Percentiles rank a stretch among this genome's conserved stretches.
phyloP scores from a whole-genome alignment of 1,284 basidiomycete species.

The Ustilago nuda region DNA sequence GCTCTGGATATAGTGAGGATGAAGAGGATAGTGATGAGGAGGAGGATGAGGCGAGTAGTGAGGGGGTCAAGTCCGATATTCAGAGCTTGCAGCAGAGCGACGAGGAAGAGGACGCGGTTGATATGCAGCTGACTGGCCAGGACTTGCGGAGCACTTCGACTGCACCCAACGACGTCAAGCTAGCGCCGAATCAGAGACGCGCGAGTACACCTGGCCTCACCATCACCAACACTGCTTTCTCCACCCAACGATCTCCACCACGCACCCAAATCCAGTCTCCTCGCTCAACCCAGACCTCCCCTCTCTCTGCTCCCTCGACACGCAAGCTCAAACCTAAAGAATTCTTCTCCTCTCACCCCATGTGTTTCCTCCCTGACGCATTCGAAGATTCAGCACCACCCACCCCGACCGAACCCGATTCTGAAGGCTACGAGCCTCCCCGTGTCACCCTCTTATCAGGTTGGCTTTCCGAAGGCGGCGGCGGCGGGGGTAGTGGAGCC shows the following conservation, averaged over 20 bases:
- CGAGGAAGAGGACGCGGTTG: slow-evolving; percentile 1
- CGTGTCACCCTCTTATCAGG: slow-evolving; percentile 27
- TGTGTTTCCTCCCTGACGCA: slow-evolving; percentile 51
- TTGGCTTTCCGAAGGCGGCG: slow-evolving; percentile 41
- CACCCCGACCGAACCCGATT: slow-evolving; percentile 38
- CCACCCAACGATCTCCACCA: slow-evolving; percentile 13
- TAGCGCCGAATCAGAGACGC: slow-evolving; percentile 6
- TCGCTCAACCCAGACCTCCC: slow-evolving; percentile 18
- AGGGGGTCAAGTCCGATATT: slow-evolving; percentile 12
- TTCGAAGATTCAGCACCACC: slow-evolving; percentile 51
- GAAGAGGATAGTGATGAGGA: slow-evolving; percentile 38
- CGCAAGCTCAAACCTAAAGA: slow-evolving; percentile 32
- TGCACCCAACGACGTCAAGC: not conserved
- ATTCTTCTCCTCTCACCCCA: slow-evolving; percentile 46
- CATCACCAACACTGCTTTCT: not conserved
- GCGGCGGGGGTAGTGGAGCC: slow-evolving; percentile 33
- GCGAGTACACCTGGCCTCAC: not conserved
- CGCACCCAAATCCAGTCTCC: not conserved
- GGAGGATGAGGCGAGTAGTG: slow-evolving; percentile 13
- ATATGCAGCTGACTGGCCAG: not conserved
- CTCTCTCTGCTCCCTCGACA: slow-evolving; percentile 6
- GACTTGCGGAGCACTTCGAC: not conserved
- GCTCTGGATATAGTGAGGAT: slow-evolving; percentile 52
- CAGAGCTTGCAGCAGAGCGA: slow-evolving; percentile 22
- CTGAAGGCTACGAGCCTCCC: slow-evolving; percentile 29